Conservation (phyloP, 2,329 filamentous ascomycete genomes). For the Verticillium nubilum region DNA sequence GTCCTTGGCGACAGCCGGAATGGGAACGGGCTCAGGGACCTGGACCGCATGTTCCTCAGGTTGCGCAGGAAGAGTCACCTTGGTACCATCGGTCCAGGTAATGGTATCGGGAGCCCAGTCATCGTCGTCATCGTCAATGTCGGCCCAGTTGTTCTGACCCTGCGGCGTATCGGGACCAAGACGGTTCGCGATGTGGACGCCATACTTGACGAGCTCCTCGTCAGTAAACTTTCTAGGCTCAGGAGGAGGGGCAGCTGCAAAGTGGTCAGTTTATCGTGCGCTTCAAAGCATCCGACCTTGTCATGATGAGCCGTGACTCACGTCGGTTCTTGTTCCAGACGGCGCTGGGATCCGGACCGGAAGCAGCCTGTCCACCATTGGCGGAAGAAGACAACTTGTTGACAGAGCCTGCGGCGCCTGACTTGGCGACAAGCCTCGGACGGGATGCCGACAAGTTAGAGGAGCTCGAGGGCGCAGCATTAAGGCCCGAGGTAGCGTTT, state of each 20-base stretch:
- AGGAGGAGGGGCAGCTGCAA: conserved; percentile 53
- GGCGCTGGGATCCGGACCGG: conserved; percentile 64
- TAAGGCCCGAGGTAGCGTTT: conserved; percentile 34
- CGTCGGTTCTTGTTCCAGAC: conserved; percentile 90
- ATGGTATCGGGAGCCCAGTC: conserved; percentile 83
- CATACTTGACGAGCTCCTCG: conserved; percentile 80
- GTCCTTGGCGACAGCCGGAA: conserved; percentile 28
- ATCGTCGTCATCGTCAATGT: conserved; percentile 84
- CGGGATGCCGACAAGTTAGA: conserved; percentile 49
- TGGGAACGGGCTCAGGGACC: conserved; percentile 19
- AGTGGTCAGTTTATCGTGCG: not conserved
- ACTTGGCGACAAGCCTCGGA: conserved; percentile 72
- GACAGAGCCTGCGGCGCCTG: conserved; percentile 52
- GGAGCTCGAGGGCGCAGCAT: conserved; percentile 38
- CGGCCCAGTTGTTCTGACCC: conserved; percentile 80
- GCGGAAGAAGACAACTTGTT: conserved; percentile 33
- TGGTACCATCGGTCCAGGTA: conserved; percentile 84
- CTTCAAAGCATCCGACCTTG: not conserved
- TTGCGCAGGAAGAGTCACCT: conserved; percentile 62
- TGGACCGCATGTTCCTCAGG: conserved; percentile 42
- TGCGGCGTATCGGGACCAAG: conserved; percentile 68
- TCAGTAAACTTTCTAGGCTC: conserved; percentile 81
- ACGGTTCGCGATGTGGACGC: conserved; percentile 78
- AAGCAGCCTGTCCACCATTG: conserved; percentile 53
- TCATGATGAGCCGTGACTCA: conserved; percentile 33